Conservation (phyloP, 1,139 yeast species). For the Ogataea hybrid region DNA sequence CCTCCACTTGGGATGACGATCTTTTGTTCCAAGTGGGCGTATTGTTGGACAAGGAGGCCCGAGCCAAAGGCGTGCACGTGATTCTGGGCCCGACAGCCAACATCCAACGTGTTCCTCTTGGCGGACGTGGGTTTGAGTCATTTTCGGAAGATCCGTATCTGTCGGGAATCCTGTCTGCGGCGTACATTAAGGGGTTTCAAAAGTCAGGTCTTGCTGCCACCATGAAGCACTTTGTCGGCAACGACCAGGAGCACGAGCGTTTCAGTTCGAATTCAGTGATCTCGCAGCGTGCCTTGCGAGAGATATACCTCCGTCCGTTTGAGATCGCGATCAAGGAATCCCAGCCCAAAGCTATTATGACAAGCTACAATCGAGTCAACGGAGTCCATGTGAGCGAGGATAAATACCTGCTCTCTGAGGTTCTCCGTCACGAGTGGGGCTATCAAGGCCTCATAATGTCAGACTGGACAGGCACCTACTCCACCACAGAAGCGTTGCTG, state of each 20-base stretch:
- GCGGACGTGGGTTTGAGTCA: slow-evolving; percentile 62
- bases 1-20: slow-evolving; percentile 41
- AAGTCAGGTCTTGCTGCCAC: neutral
- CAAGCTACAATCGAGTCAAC: slow-evolving; percentile 56
- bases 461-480: slow-evolving; percentile 45
- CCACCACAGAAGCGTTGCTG: neutral
- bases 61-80: slow-evolving; percentile 45
- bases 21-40: slow-evolving; percentile 43
- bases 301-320: slow-evolving; percentile 58
- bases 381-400: slow-evolving; percentile 55
- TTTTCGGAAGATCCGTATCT: slow-evolving; percentile 62
- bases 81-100: slow-evolving; percentile 54
- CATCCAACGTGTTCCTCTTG: slow-evolving; percentile 56
- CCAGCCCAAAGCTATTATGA: slow-evolving; percentile 52
- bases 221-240: slow-evolving; percentile 47
- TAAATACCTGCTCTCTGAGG: slow-evolving; percentile 38
- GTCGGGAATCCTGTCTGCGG: slow-evolving; percentile 50
- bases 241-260: slow-evolving; percentile 57
- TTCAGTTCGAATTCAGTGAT: slow-evolving; percentile 45
- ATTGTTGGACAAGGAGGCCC: slow-evolving; percentile 48
- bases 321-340: slow-evolving; percentile 51
- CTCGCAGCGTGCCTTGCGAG: slow-evolving; percentile 57
- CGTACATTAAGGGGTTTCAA: slow-evolving; percentile 50
- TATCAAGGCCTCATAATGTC: slow-evolving; percentile 55
- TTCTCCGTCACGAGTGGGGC: slow-evolving; percentile 52